Base-by-base conservation (phyloP, 768 basidiomycete genomes). In the Paxillus ammoniavirescens region DNA sequence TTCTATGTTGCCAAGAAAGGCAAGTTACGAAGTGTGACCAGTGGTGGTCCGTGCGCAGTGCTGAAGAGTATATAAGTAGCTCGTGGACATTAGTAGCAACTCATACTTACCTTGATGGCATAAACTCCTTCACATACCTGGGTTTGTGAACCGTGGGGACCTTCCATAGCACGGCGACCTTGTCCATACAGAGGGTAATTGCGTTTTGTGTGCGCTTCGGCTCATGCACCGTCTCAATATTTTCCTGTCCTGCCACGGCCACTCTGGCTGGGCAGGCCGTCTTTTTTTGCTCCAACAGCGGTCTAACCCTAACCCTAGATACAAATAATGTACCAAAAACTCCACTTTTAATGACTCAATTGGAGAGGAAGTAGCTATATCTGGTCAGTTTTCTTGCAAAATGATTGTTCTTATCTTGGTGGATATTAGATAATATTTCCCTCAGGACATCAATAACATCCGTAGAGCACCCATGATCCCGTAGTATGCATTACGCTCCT, bases 161-260 rank as follows among this genome's bases (percentile, higher is more conserved):
- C 70, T 76, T 72, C 61, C 77, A 79, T 77, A 76, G 77, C 77
- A 79, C 77, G 77, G 77, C 78, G 78, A 77, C 78, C 74, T 40
- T 77, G 76, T 78, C 77, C 77, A 55, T 15, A 58, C 75, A 77
- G 73, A 73, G 75, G 73, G 72, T 64, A 49, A 62, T 41, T 52
- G 51, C 61, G 71, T 72, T 72, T 79, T 79, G 77, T 78, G 73
- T 77, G 69, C 69, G 80, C 81, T 81, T 80, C 75, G 82, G 84
- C 76, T 77, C 81, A 84, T 84, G 85, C 83, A 87, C 79, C 78
- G 82, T 86, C 83, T 76, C 61, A 85, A 86, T 86, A 86, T 87
- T 87, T 87, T 78, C 83, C 84, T 72, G 83, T 85, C 80, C 81
- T 74, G 73, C 78, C 77, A 75, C 64, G 73, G 76, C 74, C 75